A percentile compares a stretch with the other conserved stretches of the same genome.
Conservation (phyloP, 148 eudicot species). For the Camellia granthamiana region DNA sequence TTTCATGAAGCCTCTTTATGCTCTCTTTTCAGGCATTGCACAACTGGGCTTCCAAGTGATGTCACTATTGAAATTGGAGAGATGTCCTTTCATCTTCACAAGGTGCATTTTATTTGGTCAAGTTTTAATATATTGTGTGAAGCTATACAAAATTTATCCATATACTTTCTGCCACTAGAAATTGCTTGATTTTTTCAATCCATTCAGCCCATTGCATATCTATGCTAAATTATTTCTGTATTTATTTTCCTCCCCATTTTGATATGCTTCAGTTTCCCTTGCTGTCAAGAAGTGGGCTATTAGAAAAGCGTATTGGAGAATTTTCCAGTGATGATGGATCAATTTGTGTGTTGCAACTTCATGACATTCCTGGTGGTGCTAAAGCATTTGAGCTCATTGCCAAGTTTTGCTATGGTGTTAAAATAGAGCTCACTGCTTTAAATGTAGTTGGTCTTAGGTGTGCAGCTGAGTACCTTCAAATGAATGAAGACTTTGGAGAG, state of each 20-base stretch:
- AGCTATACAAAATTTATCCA: background rate
- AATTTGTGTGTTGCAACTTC: constrained; percentile 34
- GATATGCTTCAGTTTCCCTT: constrained; percentile 51
- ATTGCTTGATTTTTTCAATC: background rate
- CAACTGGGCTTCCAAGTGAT: constrained; percentile 73
- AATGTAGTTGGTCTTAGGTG: constrained; percentile 63
- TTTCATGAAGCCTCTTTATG: background rate
- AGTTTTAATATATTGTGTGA: background rate
- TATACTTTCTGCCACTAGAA: background rate
- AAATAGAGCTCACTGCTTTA: constrained; percentile 54
- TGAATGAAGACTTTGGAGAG: constrained; percentile 71
- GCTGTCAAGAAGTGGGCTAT: constrained; percentile 59
- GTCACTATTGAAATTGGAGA: constrained; percentile 66
- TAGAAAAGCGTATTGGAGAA: constrained; percentile 57
- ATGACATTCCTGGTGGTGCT: constrained; percentile 66
- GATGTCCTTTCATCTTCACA: constrained; percentile 55
- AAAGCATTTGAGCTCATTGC: constrained; percentile 64
- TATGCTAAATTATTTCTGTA: background rate
- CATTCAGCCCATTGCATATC: background rate
- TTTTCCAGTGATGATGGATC: constrained; percentile 38
- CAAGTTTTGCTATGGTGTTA: constrained; percentile 65
- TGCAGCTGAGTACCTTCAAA: constrained; percentile 66
- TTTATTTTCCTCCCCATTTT: background rate
- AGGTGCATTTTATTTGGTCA: constrained; percentile 31
- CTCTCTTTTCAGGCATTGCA: constrained; percentile 52